Base-by-base conservation (phyloP, 768 basidiomycete genomes). In the Hysterangium stoloniferum region DNA sequence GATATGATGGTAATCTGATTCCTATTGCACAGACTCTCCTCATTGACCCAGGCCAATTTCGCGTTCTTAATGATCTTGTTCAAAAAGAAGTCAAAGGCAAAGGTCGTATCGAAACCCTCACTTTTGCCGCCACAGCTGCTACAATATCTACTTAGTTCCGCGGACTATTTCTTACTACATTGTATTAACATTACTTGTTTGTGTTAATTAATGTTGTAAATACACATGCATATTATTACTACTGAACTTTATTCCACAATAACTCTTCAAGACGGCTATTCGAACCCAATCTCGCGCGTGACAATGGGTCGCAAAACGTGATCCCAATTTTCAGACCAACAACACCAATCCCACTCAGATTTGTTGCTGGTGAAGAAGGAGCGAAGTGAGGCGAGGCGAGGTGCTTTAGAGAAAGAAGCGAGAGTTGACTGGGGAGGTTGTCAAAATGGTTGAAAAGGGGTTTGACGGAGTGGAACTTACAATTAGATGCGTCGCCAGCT, bases 31-130 rank as follows among this genome's bases (percentile, higher is more conserved):
- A 98, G 95, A 78, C 85, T 41, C 75, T 95, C 71, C 74, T 95
- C 49, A 97, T 98, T 54, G 93, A 97, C 62, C 95, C 96, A 4
- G 79, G 86, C 35, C 84, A 88, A 58, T 95, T 96, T 77, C 81
- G 88, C 31, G 74, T 85, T 17, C 77, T 99, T 57, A 88, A 85
- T 59, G 95, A 98, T 54, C 66, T 98, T 35, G 67, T 98, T 53
- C 88, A 93, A 64, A 88, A 86, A 62, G 88, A 97, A 62, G 85
- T 84, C 62, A 94, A 95, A 65, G 90, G 90, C 15, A 77, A 78
- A 56, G 89, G 91, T 1, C 74, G 86, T 45, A 71, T 97, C 34
- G 95, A 97, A 66, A 94, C 92, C 0, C 62, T 90, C 58, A 72
- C 80, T 11, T 80, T 86, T 54, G 75, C 85, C 36, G 83, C 83